Percentiles rank a stretch among this genome's conserved stretches.
Conservation (phyloP, 768 basidiomycete species). For the Tubosaeta sp. region DNA sequence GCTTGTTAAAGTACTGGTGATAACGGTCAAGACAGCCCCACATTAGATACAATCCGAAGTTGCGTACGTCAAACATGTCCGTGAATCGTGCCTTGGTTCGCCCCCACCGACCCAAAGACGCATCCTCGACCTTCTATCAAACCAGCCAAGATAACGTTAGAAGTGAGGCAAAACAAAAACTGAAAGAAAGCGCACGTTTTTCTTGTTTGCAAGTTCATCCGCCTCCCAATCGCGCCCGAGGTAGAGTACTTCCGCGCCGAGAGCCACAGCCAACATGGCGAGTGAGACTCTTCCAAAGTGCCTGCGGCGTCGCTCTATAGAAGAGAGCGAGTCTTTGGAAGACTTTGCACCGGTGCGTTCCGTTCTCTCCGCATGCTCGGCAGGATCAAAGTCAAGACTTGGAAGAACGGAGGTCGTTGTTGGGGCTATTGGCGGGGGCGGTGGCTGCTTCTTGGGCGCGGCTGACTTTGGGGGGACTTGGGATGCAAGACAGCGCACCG, state of each 20-base stretch:
- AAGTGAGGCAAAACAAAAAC: neutral
- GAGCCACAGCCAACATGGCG: conserved; percentile 49
- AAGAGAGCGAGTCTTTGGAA: conserved; percentile 72
- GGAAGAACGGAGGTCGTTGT: conserved; percentile 30
- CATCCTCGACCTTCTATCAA: conserved; percentile 51
- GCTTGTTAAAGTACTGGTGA: conserved; percentile 83
- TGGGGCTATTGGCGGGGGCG: conserved; percentile 4
- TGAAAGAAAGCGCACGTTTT: conserved; percentile 44
- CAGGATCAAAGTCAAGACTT: conserved; percentile 64
- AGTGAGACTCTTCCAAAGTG: conserved; percentile 53
- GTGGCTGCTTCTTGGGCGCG: conserved; percentile 1
- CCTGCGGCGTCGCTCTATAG: conserved; percentile 68
- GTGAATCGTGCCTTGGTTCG: conserved; percentile 59
- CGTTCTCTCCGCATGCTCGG: conserved; percentile 36
- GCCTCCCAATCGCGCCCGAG: conserved; percentile 78
- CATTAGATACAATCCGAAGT: neutral
- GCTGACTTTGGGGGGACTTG: conserved; percentile 14
- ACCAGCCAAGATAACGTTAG: neutral
- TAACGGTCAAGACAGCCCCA: neutral
- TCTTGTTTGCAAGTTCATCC: conserved; percentile 62
- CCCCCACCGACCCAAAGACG: conserved; percentile 58
- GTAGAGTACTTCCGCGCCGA: conserved; percentile 55
- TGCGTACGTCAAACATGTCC: conserved; percentile 65
- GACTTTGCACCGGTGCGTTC: conserved; percentile 73
- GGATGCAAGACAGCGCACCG: conserved; percentile 23